Percentiles rank a stretch among this genome's conserved stretches.
These are phyloP conservation scores for Arthrobotrys conoides DNA, from an alignment of 2,329 filamentous ascomycete species.

Conservation along the genomic window DNA sequence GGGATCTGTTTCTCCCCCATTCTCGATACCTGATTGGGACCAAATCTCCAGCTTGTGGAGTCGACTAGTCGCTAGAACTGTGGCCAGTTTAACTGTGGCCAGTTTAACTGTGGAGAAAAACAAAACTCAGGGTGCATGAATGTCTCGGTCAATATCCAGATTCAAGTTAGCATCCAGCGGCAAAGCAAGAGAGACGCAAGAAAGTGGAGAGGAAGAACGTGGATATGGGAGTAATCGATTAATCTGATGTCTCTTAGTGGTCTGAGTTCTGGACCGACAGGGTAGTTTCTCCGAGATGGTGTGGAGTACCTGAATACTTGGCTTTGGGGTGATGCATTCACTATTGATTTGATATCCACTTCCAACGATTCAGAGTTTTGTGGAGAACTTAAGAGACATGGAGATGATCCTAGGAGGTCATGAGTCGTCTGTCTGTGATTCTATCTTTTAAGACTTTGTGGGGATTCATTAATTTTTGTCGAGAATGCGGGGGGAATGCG, in stretches of 20 bases:
- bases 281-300: constrained; percentile 52
- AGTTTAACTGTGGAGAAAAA: constrained; percentile 29
- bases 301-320: constrained; percentile 25
- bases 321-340: not conserved
- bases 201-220: constrained; percentile 45
- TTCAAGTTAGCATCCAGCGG: constrained; percentile 36
- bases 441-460: constrained; percentile 27
- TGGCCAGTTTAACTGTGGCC: constrained; percentile 24
- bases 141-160: constrained; percentile 45
- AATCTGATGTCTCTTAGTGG: constrained; percentile 36
- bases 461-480: constrained; percentile 30
- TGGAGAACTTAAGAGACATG: constrained; percentile 44
- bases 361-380: constrained; percentile 22
- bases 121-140: constrained; percentile 17
- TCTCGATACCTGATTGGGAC: constrained; percentile 25
- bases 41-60: not conserved
- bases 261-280: constrained; percentile 42
- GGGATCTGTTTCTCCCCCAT: not conserved
- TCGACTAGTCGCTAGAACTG: constrained; percentile 10
- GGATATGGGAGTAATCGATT: constrained; percentile 25
- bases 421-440: constrained; percentile 19
- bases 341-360: not conserved
- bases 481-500: constrained; percentile 36
- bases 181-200: constrained; percentile 28
- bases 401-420: constrained; percentile 22